Percentiles rank a stretch among this genome's conserved stretches.
These are phyloP conservation scores for Scutellaria minor DNA, from an alignment of 257 asterid genomes.

Conservation along the genomic window DNA sequence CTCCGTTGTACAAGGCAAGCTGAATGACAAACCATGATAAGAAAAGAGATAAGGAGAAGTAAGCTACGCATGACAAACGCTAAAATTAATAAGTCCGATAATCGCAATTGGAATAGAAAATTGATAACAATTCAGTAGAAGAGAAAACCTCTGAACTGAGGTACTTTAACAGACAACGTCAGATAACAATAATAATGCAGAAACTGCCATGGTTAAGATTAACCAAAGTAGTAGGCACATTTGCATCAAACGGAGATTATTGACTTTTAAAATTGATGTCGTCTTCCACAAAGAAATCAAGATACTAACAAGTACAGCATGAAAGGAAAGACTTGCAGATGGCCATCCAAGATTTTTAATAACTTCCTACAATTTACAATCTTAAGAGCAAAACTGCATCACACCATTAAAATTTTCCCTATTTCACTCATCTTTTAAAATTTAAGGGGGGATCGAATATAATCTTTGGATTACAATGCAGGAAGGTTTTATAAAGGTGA, in stretches of 20 bases:
- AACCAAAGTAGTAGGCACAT: too few species aligned
- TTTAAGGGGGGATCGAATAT: not conserved
- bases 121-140: not conserved
- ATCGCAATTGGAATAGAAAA: not conserved
- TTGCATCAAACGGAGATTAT: too few species aligned
- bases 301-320: not conserved
- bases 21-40: conserved; percentile 43
- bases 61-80: conserved; percentile 27
- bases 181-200: too few species aligned
- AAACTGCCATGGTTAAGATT: too few species aligned
- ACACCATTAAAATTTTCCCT: not conserved
- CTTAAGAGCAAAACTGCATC: conserved; percentile 2
- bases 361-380: not conserved
- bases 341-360: conserved; percentile 21
- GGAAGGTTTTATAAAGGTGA: conserved; percentile 1
- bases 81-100: not conserved
- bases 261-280: too few species aligned
- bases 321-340: not conserved
- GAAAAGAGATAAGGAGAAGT: conserved; percentile 11
- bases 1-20: conserved; percentile 80
- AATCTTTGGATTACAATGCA: not conserved
- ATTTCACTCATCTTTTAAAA: conserved; percentile 8
- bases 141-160: not conserved
- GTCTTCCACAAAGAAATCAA: not conserved
- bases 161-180: not conserved